Percentiles rank a stretch among this genome's conserved stretches.
phyloP scores from a whole-genome alignment of 106 monocot species.

The Allium fistulosum region DNA sequence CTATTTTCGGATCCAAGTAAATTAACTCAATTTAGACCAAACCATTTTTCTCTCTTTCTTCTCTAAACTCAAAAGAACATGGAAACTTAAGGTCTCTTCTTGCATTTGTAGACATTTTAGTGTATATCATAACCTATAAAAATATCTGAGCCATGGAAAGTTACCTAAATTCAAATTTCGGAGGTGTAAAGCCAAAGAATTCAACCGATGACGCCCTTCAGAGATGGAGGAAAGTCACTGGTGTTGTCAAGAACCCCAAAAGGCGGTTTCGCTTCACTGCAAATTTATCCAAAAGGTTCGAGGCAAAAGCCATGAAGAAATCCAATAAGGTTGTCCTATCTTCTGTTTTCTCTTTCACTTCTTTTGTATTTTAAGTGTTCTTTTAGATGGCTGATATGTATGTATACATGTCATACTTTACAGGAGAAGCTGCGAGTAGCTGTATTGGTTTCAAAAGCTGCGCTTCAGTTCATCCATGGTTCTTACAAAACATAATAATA shows the following conservation, averaged over 20 bases:
- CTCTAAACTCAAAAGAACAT: not conserved
- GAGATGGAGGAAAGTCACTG: conserved; percentile 67
- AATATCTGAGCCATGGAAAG: conserved; percentile 49
- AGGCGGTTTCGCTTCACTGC: conserved; percentile 86
- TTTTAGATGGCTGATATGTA: not conserved
- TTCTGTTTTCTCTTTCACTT: not conserved
- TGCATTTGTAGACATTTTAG: not conserved
- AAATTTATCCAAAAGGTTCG: conserved; percentile 77
- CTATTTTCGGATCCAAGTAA: conserved; percentile 1
- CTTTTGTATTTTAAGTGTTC: not conserved
- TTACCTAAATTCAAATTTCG: conserved; percentile 76
- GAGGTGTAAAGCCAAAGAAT: conserved; percentile 82
- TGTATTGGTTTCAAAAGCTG: conserved; percentile 36
- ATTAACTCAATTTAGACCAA: not conserved
- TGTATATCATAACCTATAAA: not conserved
- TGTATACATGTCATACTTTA: not conserved
- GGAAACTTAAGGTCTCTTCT: no score
- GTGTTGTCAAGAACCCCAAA: conserved; percentile 96
- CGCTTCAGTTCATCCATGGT: conserved; percentile 30
- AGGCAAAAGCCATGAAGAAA: conserved; percentile 75
- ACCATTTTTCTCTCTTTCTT: not conserved
- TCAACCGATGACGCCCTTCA: conserved; percentile 75
- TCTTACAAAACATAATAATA: no score
- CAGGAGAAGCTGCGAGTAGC: conserved; percentile 34
- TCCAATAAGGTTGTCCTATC: conserved; percentile 50